phyloP scores from a whole-genome alignment of 495 filamentous ascomycete genomes.

The Tetracladium setigerum region DNA sequence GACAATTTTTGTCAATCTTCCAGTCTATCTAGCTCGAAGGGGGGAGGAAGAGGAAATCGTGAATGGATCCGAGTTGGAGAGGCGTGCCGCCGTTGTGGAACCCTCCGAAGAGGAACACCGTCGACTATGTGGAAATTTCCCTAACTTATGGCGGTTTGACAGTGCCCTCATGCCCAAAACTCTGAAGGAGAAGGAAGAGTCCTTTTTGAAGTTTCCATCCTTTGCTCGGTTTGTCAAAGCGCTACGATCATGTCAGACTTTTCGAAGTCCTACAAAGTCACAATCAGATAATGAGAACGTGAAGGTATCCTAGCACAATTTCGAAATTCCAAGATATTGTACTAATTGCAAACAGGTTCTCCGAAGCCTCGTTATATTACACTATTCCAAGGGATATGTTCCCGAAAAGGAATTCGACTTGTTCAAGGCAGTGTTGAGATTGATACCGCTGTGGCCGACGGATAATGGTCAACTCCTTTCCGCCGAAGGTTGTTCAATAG shows the following conservation, averaged over 20 bases:
- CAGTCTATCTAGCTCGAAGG: background rate
- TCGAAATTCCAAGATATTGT: no score
- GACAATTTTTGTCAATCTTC: background rate
- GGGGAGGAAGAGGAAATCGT: background rate
- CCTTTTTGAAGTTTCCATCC: background rate
- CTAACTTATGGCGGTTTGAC: constrained; percentile 8
- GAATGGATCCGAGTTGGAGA: background rate
- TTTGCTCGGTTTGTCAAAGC: constrained; percentile 11
- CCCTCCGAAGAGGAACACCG: constrained; percentile 3
- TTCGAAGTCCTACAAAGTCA: background rate
- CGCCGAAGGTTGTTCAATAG: no score
- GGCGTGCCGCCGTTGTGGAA: constrained; percentile 9
- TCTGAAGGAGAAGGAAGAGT: background rate
- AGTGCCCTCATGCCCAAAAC: constrained; percentile 7
- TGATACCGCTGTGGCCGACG: no score
- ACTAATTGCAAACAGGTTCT: constrained; percentile 1
- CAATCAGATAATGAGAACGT: background rate
- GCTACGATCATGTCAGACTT: background rate
- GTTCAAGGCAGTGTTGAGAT: no score
- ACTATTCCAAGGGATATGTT: constrained; percentile 1
- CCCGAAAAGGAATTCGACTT: no score
- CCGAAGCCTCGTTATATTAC: background rate
- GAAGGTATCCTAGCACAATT: constrained; percentile 1
- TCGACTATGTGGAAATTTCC: constrained; percentile 9
- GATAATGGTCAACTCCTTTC: no score